Evolutionary conservation across 352 stramenopile species (phyloP).

Genomic region (Pythium periplocum): DNA sequence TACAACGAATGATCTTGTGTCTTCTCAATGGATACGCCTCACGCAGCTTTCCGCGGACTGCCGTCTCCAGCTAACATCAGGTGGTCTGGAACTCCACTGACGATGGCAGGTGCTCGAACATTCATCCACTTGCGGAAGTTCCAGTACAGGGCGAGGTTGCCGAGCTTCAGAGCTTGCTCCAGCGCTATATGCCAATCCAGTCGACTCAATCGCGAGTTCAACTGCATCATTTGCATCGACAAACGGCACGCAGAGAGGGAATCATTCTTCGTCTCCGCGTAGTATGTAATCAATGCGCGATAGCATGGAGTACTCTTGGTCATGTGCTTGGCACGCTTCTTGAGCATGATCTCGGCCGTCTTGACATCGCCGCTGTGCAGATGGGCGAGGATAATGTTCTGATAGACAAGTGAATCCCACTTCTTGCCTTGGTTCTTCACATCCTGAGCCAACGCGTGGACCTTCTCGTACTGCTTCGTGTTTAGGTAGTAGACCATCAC

Average conservation of each 20-base stretch:
- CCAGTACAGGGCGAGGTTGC: conserved; percentile 72
- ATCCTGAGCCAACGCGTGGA: conserved; percentile 45
- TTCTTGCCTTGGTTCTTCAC: conserved; percentile 56
- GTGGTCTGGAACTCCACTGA: conserved; percentile 49
- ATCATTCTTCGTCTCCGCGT: conserved; percentile 58
- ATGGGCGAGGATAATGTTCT: conserved; percentile 58
- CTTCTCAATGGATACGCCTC: no score
- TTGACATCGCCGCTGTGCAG: conserved; percentile 51
- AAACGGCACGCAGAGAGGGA: conserved; percentile 55
- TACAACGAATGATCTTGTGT: no score
- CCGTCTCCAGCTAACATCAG: conserved; percentile 37
- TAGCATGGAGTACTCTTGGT: conserved; percentile 67
- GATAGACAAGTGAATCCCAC: conserved; percentile 69
- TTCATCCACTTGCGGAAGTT: conserved; percentile 87
- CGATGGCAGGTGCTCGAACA: conserved; percentile 47
- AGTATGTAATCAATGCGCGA: conserved; percentile 62
- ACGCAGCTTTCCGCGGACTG: no score
- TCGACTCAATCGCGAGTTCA: conserved; percentile 67
- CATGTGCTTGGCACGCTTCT: conserved; percentile 68
- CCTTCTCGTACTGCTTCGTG: conserved; percentile 43
- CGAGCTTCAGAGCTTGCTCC: conserved; percentile 44
- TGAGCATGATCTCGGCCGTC: conserved; percentile 60
- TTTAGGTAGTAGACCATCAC: conserved; percentile 53
- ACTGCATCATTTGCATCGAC: conserved; percentile 85
- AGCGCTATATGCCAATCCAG: conserved; percentile 79